phyloP scores from a whole-genome alignment of 345 rosid species.

The Leavenworthia alabamica region DNA sequence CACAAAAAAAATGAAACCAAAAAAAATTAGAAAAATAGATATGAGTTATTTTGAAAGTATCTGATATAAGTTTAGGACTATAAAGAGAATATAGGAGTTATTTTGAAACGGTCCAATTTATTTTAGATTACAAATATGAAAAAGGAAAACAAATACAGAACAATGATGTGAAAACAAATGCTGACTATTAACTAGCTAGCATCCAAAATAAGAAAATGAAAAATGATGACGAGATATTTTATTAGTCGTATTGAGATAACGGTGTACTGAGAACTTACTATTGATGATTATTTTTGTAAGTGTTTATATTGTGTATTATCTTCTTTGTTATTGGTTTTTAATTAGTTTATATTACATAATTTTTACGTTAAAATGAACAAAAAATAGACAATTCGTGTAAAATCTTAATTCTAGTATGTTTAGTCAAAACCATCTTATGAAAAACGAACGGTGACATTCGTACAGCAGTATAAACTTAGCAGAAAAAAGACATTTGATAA shows the following conservation, averaged over 20 bases:
- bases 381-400: neutral
- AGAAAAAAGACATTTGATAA: too few relatives aligned
- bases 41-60: neutral
- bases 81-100: too few relatives aligned
- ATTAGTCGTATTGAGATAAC: neutral
- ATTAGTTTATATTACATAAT: neutral
- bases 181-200: constrained; percentile 13
- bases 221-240: neutral
- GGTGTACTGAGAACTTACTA: neutral
- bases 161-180: neutral
- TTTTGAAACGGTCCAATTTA: neutral
- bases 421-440: neutral
- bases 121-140: neutral
- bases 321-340: neutral
- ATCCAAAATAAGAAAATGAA: constrained; percentile 6
- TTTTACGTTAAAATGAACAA: neutral
- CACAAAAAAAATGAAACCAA: too few relatives aligned
- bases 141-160: neutral
- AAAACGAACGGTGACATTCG: neutral
- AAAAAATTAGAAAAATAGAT: neutral
- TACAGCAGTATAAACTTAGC: too few relatives aligned
- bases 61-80: neutral
- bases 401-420: neutral
- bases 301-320: neutral
- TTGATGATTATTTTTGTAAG: neutral